Evolutionary conservation across 176 grass and related monocot species (phyloP), one percentile per base, ranked within the genome.

Genomic region (Alopecurus myosuroides): DNA sequence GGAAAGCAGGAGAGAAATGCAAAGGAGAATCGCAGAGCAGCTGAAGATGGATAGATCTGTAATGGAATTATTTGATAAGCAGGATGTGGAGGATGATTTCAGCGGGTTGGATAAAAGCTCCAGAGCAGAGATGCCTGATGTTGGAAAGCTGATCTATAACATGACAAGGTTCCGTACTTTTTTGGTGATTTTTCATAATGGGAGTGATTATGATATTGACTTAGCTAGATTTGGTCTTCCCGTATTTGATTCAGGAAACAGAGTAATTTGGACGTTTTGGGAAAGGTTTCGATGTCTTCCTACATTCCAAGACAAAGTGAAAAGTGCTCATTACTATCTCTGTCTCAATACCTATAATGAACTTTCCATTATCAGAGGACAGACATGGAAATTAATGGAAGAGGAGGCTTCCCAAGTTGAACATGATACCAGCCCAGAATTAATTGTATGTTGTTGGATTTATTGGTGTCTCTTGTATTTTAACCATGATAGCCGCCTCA

Each of bases 1-100:
- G 80, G 53, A 74, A 74, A 84, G 9, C 5, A 58, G 41, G 20
- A 84, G 82, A 76, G 55, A 30, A 20, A 2, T 84, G 11, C 70
- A 84, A 8, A 84, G 80, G 51, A 72, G 0, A 9, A 57, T 82
- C 40, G 80, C 51, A 44, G 4, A 60, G 17, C 20, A 45, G 20
- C 35, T 82, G 22, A 4, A 18, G 9, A 50, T 82, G 17, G 6
- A 4, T 15, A 44, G 6, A 33, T 34, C 29, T 2, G 35, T 29
- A 2, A 45, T 45, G 36, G n/a, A n/a, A n/a, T n/a, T n/a, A n/a
- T n/a, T n/a, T n/a, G n/a, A n/a, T n/a, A n/a, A n/a, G n/a, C n/a
- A n/a, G n/a, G n/a, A n/a, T n/a, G n/a, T n/a, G n/a, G n/a, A n/a
- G n/a, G n/a, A n/a, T n/a, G n/a, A n/a, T n/a, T n/a, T n/a, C n/a